A percentile compares a stretch with the other conserved stretches of the same genome.
Conservation (phyloP, 495 filamentous ascomycete species). For the Aspergillus affinis region DNA sequence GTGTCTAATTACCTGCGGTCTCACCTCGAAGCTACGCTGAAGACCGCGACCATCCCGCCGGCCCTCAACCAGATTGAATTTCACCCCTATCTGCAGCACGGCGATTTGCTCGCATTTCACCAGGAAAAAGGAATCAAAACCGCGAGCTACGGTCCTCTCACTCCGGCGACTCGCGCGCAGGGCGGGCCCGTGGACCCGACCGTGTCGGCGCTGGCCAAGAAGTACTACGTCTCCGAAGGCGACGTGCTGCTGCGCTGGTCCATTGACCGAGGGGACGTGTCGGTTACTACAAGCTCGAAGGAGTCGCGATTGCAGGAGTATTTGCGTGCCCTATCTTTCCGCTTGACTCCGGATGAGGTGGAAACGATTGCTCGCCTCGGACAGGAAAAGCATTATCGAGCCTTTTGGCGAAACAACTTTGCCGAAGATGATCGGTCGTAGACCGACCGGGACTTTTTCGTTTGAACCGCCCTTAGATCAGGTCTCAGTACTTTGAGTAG, state of each 20-base stretch:
- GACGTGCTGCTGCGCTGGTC: slow-evolving; percentile 77
- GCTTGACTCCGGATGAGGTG: slow-evolving; percentile 70
- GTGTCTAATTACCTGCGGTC: slow-evolving; percentile 76
- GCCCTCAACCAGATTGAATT: slow-evolving; percentile 87
- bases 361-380: slow-evolving; percentile 62
- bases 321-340: slow-evolving; percentile 62
- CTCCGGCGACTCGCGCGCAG: slow-evolving; percentile 60
- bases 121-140: slow-evolving; percentile 67
- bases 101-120: slow-evolving; percentile 62
- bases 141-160: slow-evolving; percentile 67
- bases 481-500: too few relatives aligned
- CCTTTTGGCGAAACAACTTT: slow-evolving; percentile 65
- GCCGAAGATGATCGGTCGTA: slow-evolving; percentile 58
- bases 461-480: too few relatives aligned
- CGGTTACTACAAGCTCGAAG: slow-evolving; percentile 74
- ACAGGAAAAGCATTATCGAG: slow-evolving; percentile 65
- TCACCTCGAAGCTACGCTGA: slow-evolving; percentile 67
- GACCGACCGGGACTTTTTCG: background rate
- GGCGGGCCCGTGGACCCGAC: slow-evolving; percentile 68
- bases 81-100: slow-evolving; percentile 83
- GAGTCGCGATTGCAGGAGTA: slow-evolving; percentile 69
- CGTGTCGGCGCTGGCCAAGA: slow-evolving; percentile 61
- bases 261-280: slow-evolving; percentile 75
- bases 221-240: slow-evolving; percentile 71
- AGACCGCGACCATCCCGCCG: slow-evolving; percentile 63